Evolutionary conservation across 345 rosid species (phyloP), one percentile per base, ranked within the genome.

Genomic region (Excoecaria cochinchinensis): DNA sequence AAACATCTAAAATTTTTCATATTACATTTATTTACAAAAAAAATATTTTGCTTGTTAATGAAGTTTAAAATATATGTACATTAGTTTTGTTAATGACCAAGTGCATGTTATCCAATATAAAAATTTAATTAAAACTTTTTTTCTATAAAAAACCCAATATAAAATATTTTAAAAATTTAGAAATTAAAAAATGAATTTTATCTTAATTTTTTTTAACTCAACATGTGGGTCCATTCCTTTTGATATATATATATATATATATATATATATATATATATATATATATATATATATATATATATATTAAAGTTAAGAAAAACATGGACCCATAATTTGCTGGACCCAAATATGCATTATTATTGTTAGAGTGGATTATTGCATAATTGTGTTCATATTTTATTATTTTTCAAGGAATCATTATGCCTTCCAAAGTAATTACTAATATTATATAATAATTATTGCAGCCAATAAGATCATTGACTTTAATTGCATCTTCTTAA

Each of bases 401-500:
- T 40, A 13, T 21, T 56, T 3, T 40, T 1, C 14, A 65, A 46
- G 48, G 68, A 10, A 64, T 70, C 0, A 71, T 44, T 36, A 69
- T 42, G 16, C 1, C 13, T 69, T 76, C 67, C n/a, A 36, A 40
- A 64, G 48, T 55, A 52, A n/a, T 55, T 24, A 39, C 47, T 40
- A 48, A 46, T 10, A 16, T 39, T 31, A 22, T 39, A 51, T 15
- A 40, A 42, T 8, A 38, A 40, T 59, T 22, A 63, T 59, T 67
- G 12, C 14, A 47, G 62, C 77, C 80, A 79, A 58, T 60, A 4
- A 74, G 76, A 69, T 24, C 25, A 75, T 62, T 62, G 78, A 65
- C 52, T 65, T 24, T 53, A 55, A 21, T 53, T 40, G 2, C 8
- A 53, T 22, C 11, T 59, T 59, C 0, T 44, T 44, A 6, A 6